Evolutionary conservation across 768 basidiomycete species (phyloP).

Genomic region (Suillus cothurnatus): DNA sequence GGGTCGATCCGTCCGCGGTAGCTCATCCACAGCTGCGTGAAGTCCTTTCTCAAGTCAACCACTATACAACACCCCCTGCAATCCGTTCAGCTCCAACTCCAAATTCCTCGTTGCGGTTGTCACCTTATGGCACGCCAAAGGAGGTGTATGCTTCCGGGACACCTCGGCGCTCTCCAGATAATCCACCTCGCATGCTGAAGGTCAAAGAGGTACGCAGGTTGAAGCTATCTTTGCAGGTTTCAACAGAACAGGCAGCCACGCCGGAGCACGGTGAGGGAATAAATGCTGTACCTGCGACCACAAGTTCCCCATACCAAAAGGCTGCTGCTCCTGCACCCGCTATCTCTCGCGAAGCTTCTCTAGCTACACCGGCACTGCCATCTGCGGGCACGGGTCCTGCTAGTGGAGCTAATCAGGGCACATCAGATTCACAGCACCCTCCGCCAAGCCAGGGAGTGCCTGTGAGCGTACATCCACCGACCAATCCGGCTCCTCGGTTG

Average conservation of each 20-base stretch:
- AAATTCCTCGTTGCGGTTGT: conserved; percentile 27
- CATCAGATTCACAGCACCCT: neutral
- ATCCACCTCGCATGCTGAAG: conserved; percentile 24
- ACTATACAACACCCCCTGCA: conserved; percentile 4
- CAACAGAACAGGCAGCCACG: conserved; percentile 20
- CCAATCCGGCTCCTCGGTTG: conserved; percentile 12
- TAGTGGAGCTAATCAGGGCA: neutral
- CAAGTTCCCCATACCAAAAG: neutral
- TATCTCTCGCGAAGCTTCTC: conserved; percentile 1
- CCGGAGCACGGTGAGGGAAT: conserved; percentile 18
- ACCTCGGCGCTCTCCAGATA: conserved; percentile 22
- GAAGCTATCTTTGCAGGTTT: neutral
- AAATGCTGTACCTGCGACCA: neutral
- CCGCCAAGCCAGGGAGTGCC: neutral
- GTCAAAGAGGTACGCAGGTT: conserved; percentile 28
- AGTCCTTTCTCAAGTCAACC: conserved; percentile 33
- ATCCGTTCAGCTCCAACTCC: conserved; percentile 26
- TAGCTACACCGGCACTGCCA: neutral
- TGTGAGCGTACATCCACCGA: conserved; percentile 1
- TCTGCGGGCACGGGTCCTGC: neutral
- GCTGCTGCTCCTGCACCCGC: neutral
- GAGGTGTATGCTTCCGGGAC: conserved; percentile 24
- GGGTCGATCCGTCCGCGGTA: conserved; percentile 21
- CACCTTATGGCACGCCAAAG: conserved; percentile 17
- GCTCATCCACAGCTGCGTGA: conserved; percentile 31